Percentiles rank a stretch among this genome's conserved stretches.
phyloP scores from a whole-genome alignment of 1,139 yeast genomes.

The Candida sanyaensis region DNA sequence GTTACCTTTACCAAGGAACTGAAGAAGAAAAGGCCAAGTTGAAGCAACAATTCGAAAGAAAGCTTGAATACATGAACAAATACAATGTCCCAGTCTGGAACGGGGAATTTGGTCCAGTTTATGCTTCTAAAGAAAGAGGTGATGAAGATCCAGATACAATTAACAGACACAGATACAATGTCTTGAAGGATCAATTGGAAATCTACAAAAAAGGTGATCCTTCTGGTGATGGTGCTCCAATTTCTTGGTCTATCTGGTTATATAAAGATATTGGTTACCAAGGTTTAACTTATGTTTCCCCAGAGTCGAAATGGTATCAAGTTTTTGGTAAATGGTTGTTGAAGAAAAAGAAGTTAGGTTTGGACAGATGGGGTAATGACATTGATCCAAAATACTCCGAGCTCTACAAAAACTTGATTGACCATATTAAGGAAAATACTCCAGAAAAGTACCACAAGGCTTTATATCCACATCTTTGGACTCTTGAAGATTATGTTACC shows the following conservation, averaged over 20 bases:
- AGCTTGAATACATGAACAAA: slow-evolving; percentile 39
- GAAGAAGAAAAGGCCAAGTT: slow-evolving; percentile 31
- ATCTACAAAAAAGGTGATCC: slow-evolving; percentile 46
- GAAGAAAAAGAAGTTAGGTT: slow-evolving; percentile 43
- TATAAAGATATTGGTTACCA: slow-evolving; percentile 53
- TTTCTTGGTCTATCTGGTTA: slow-evolving; percentile 53
- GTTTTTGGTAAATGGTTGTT: slow-evolving; percentile 39
- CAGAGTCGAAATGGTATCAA: slow-evolving; percentile 41
- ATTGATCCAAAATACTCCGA: slow-evolving; percentile 36
- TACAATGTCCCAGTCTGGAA: slow-evolving; percentile 51
- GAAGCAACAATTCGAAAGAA: slow-evolving; percentile 36
- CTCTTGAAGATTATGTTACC: slow-evolving; percentile 30
- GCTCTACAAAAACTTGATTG: slow-evolving; percentile 31
- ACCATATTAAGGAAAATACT: slow-evolving; percentile 35
- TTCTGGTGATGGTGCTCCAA: slow-evolving; percentile 42
- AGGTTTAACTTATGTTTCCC: slow-evolving; percentile 45
- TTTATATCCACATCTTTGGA: slow-evolving; percentile 40
- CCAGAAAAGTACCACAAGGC: slow-evolving; percentile 33
- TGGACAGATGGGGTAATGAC: slow-evolving; percentile 51
- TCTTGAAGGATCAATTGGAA: slow-evolving; percentile 43
- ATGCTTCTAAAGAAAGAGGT: slow-evolving; percentile 42
- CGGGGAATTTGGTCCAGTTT: slow-evolving; percentile 54
- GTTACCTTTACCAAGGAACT: slow-evolving; percentile 31
- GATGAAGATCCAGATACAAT: slow-evolving; percentile 34
- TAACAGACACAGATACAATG: slow-evolving; percentile 37